Evolutionary conservation across 768 basidiomycete genomes (phyloP), one percentile per base, ranked within the genome.

Genomic region (Clitopilus hobsonii): DNA sequence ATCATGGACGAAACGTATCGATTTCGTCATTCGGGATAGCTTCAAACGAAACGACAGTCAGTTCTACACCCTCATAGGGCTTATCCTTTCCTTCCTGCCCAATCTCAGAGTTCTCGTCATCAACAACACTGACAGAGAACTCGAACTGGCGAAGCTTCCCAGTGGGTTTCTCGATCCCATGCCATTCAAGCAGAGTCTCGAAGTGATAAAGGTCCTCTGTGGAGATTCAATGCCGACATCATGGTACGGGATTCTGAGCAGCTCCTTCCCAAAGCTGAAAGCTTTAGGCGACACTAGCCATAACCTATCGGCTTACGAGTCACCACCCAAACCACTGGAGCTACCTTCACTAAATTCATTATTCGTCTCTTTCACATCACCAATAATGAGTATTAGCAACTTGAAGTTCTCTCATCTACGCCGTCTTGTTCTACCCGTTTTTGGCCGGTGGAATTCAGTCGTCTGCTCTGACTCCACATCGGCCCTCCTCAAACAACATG

Each of bases 1-100:
- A 11, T 53, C 29, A 53, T 61, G 56, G 58, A 55, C 55, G 20
- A 60, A 59, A 47, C 62, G 61, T 6, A 55, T 65, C 11, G 63
- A 65, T 52, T 45, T 65, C n/a, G 58, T 47, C 1, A 28, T 64
- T 45, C 59, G 61, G 20, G 61, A 62, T 28, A 28, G 14, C n/a
- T n/a, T n/a, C n/a, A n/a, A 23, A 30, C n/a, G 41, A 26, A 38
- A 14, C 25, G 28, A 3, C 16, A 38, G 5, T 16, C 29, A 5
- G 22, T 29, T 5, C 22, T 5, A 25, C 22, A 36, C 18, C 45
- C 32, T 23, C 32, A 51, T 20, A 29, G 53, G 5, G 1, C 0
- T 1, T 47, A 28, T 11, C 54, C 59, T 5, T 61, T 64, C 38
- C 25, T 62, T 28, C 20, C 54, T 64, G 29, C 60, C 63, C 8